These are phyloP conservation scores for Ilex aquifolium DNA, from an alignment of 257 asterid genomes.

Conservation along the genomic window DNA sequence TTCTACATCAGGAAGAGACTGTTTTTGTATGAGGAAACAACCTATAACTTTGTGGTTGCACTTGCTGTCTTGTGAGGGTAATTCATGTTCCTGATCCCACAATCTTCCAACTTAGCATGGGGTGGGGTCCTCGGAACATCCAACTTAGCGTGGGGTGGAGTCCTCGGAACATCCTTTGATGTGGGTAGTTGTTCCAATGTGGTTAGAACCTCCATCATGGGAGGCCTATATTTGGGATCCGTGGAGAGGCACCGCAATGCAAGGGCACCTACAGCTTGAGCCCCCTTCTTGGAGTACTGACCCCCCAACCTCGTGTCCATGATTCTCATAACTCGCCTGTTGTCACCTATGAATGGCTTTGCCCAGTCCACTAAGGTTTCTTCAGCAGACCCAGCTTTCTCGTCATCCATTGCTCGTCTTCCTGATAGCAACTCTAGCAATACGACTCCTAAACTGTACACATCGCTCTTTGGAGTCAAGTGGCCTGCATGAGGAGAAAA, in stretches of 20 bases:
- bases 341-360: slow-evolving; percentile 40
- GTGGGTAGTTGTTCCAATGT: slow-evolving; percentile 30
- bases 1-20: no score
- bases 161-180: slow-evolving; percentile 14
- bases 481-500: slow-evolving; percentile 24
- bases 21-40: no score
- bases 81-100: no score
- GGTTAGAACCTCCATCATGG: slow-evolving; percentile 41
- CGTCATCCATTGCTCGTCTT: slow-evolving; percentile 48
- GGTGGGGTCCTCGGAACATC: slow-evolving; percentile 4
- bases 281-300: slow-evolving; percentile 50
- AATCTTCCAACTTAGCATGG: no score
- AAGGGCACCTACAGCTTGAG: slow-evolving; percentile 45
- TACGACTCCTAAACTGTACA: slow-evolving; percentile 43
- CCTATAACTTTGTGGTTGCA: no score
- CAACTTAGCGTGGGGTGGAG: slow-evolving; percentile 18
- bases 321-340: slow-evolving; percentile 45
- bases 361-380: slow-evolving; percentile 69
- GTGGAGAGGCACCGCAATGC: slow-evolving; percentile 40
- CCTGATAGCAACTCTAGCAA: slow-evolving; percentile 37
- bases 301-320: slow-evolving; percentile 72
- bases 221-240: slow-evolving; percentile 47
- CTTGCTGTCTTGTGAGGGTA: no score
- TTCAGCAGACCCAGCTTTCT: slow-evolving; percentile 43
- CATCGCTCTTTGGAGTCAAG: slow-evolving; percentile 42